A percentile compares a stretch with the other conserved stretches of the same genome.
phyloP scores from a whole-genome alignment of 2,329 filamentous ascomycete genomes.

The Pestalotiopsis sp. region DNA sequence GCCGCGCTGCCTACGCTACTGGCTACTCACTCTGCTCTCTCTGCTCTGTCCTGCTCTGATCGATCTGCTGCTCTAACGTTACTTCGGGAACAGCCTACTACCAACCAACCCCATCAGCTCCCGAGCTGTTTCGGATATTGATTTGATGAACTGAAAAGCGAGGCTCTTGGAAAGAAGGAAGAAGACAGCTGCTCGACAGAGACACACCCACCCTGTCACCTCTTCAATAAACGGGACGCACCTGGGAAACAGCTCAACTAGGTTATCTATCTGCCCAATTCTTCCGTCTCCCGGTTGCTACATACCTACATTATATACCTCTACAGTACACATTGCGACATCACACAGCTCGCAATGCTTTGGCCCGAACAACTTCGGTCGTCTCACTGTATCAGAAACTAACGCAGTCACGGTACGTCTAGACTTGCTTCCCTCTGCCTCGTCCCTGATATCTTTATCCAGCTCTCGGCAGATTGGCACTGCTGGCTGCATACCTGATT shows the following conservation, averaged over 20 bases:
- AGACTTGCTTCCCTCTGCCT: conserved; percentile 15
- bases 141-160: background rate
- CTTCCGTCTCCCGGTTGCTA: conserved; percentile 10
- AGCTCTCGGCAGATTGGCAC: conserved; percentile 27
- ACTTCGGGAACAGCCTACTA: background rate
- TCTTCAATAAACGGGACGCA: background rate
- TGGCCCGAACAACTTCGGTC: background rate
- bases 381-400: background rate
- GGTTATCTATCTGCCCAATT: conserved; percentile 1
- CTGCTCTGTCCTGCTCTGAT: background rate
- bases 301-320: background rate
- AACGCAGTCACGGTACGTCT: conserved; percentile 6
- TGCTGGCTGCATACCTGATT: conserved; percentile 15
- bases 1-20: background rate
- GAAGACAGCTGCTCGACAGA: background rate
- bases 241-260: background rate
- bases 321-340: conserved; percentile 6
- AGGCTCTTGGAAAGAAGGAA: background rate
- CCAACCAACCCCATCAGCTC: background rate
- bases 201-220: background rate
- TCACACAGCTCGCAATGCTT: conserved; percentile 1
- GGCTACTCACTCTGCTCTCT: background rate
- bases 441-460: conserved; percentile 24
- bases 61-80: background rate
- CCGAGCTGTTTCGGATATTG: conserved; percentile 2